Evolutionary conservation across 179 eudicot genomes (phyloP).

Genomic region (Camellia oleifera): DNA sequence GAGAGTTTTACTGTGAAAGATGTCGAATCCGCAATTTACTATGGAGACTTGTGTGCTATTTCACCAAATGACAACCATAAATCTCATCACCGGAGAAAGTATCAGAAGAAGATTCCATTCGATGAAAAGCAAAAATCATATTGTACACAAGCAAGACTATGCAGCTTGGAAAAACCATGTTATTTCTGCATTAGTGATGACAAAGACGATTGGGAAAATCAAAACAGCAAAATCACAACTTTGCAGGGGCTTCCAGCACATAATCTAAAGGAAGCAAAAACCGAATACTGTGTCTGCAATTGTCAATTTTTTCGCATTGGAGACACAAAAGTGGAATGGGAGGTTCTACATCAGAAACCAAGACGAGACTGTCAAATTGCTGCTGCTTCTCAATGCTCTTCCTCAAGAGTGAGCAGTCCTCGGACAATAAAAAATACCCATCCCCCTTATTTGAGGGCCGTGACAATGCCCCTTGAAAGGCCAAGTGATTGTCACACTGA

Average conservation of each 20-base stretch:
- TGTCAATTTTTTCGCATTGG: background rate
- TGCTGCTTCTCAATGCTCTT: background rate
- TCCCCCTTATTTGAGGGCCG: constrained; percentile 32
- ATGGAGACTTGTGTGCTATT: constrained; percentile 18
- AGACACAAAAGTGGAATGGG: background rate
- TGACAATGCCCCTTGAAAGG: constrained; percentile 36
- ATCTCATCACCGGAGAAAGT: constrained; percentile 22
- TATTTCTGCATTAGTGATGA: constrained; percentile 17
- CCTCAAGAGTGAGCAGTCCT: no score
- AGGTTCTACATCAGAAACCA: background rate
- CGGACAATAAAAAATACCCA: background rate
- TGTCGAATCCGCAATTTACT: constrained; percentile 25
- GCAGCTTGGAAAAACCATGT: constrained; percentile 31
- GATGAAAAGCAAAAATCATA: background rate
- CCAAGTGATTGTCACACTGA: constrained; percentile 13
- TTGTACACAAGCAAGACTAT: background rate
- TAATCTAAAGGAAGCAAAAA: background rate
- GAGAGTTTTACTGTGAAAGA: constrained; percentile 24
- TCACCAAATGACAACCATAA: constrained; percentile 9
- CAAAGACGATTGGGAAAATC: constrained; percentile 9
- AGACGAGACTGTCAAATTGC: background rate
- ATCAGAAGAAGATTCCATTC: constrained; percentile 25
- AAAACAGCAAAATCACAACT: background rate
- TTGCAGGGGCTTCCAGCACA: background rate
- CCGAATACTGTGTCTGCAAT: background rate